phyloP scores from a whole-genome alignment of 1,284 basidiomycete species.

The Cryptococcus depauperatus region DNA sequence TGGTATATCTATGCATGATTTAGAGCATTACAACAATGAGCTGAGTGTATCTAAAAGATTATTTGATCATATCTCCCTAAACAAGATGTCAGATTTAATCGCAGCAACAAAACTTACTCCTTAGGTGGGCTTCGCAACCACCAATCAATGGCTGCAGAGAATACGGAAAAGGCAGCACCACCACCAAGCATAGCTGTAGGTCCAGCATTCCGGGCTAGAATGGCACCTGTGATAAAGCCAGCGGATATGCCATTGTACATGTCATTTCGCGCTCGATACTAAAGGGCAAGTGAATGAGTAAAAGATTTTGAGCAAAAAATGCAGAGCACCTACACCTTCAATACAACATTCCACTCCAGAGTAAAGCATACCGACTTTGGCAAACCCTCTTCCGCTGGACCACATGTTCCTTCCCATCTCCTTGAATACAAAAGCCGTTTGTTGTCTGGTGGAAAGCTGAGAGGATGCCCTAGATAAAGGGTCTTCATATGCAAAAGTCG shows the following conservation, averaged over 20 bases:
- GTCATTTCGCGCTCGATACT: conserved; percentile 96
- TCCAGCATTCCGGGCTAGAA: conserved; percentile 75
- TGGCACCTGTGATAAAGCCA: conserved; percentile 55
- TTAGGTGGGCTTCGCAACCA: conserved; percentile 74
- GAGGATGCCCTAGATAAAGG: conserved; percentile 64
- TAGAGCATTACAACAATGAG: conserved; percentile 7
- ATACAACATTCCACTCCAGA: conserved; percentile 91
- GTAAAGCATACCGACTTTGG: conserved; percentile 88
- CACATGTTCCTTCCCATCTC: conserved; percentile 95
- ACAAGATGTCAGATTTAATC: neutral
- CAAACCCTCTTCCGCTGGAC: conserved; percentile 82
- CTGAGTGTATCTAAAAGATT: neutral
- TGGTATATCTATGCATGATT: conserved; percentile 1
- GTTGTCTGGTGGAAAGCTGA: conserved; percentile 34
- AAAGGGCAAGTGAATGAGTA: neutral
- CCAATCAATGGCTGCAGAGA: conserved; percentile 78
- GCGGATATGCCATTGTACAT: conserved; percentile 62
- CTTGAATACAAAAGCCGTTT: conserved; percentile 77
- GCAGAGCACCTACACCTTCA: conserved; percentile 68
- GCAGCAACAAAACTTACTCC: conserved; percentile 55
- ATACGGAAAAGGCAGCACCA: conserved; percentile 79
- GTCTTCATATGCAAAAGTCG: conserved; percentile 92
- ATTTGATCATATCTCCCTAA: conserved; percentile 1
- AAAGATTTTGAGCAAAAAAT: neutral
- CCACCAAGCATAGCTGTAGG: conserved; percentile 73